These are phyloP conservation scores for Vitis hybrid DNA, from an alignment of 177 flowering plant genomes.

Conservation along the genomic window DNA sequence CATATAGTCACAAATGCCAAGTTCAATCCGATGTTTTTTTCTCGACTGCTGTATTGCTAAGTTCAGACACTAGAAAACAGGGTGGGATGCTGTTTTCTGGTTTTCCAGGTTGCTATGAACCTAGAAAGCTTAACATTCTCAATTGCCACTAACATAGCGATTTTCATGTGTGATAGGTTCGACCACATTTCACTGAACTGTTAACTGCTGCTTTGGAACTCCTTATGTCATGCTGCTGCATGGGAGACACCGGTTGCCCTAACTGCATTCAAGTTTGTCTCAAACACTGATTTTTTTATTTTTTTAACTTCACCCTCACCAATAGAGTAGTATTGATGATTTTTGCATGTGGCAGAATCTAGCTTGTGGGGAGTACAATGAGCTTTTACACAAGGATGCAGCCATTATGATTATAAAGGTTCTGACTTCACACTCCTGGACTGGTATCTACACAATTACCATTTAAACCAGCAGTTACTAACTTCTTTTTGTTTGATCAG, in stretches of 20 bases:
- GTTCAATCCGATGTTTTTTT: no score
- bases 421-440: constrained; percentile 3
- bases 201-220: constrained; percentile 76
- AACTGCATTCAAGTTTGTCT: constrained; percentile 74
- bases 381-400: constrained; percentile 76
- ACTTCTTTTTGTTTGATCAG: constrained; percentile 27
- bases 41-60: no score
- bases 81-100: no score
- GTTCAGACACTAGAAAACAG: no score
- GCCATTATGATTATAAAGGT: constrained; percentile 87
- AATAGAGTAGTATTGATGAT: background rate
- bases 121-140: no score
- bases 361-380: constrained; percentile 82
- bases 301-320: background rate
- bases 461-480: no score
- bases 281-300: background rate
- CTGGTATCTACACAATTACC: background rate
- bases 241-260: constrained; percentile 72
- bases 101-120: no score
- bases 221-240: constrained; percentile 67
- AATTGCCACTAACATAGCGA: background rate
- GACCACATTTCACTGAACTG: constrained; percentile 63
- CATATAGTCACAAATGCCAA: no score
- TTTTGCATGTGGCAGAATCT: constrained; percentile 46
- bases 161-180: constrained; percentile 46